Conservation (phyloP, 805 yeast genomes). For the Metschnikowia corniflorae region DNA sequence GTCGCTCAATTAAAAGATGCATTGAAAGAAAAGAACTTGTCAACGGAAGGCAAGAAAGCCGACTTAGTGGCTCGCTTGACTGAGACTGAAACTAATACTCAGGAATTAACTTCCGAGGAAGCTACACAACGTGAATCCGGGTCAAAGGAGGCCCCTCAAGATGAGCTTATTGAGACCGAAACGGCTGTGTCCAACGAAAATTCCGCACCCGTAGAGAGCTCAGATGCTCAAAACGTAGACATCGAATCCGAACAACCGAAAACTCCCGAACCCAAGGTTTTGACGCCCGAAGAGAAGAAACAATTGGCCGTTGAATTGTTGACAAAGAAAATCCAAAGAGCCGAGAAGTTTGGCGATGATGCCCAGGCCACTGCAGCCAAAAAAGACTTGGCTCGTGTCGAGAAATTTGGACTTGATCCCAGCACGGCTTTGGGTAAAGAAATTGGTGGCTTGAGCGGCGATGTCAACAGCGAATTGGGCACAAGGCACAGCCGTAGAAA, state of each 20-base stretch:
- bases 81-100: constrained; percentile 45
- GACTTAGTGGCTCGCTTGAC: constrained; percentile 66
- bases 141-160: constrained; percentile 1
- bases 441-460: constrained; percentile 50
- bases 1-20: constrained; percentile 83
- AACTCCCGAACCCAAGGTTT: constrained; percentile 34
- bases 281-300: constrained; percentile 69
- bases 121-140: constrained; percentile 1
- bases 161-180: not conserved
- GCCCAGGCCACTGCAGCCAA: constrained; percentile 51
- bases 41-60: constrained; percentile 75
- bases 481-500: constrained; percentile 7
- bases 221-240: not conserved
- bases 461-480: constrained; percentile 24
- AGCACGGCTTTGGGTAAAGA: constrained; percentile 66
- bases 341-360: constrained; percentile 75
- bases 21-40: constrained; percentile 62
- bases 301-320: constrained; percentile 64
- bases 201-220: not conserved
- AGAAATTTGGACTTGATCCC: constrained; percentile 77
- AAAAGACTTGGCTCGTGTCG: constrained; percentile 64
- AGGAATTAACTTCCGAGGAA: not conserved
- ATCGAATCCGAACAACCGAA: constrained; percentile 4
- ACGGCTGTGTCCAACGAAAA: not conserved
- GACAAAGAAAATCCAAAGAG: constrained; percentile 63